phyloP scores from a whole-genome alignment of 371 early-diverging fungal species.

The Mortierella sp. region DNA sequence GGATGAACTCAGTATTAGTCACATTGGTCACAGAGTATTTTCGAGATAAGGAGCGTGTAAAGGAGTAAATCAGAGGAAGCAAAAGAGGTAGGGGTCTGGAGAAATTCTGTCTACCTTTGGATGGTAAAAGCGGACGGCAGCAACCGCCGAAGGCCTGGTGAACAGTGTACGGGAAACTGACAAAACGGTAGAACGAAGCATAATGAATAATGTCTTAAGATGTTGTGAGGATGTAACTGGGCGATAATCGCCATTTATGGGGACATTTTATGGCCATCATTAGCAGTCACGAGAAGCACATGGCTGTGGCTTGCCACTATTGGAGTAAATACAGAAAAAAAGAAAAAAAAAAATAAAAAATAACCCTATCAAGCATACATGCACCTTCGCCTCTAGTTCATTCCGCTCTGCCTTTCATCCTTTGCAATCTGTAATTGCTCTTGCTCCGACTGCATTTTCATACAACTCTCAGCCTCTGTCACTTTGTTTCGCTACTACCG shows the following conservation, averaged over 20 bases:
- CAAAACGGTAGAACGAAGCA: slow-evolving; percentile 47
- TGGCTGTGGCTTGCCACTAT: neutral
- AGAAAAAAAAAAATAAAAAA: slow-evolving; percentile 11
- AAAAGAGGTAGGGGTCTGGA: no score
- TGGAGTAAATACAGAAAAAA: slow-evolving; percentile 9
- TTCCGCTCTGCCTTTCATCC: neutral
- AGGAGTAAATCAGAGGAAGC: neutral
- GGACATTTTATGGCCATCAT: neutral
- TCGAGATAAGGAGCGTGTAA: neutral
- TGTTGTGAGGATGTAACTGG: neutral
- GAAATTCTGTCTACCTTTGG: slow-evolving; percentile 65
- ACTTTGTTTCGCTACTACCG: neutral
- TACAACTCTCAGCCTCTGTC: neutral
- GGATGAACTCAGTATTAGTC: slow-evolving; percentile 4
- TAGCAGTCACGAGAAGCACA: neutral
- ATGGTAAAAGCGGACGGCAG: slow-evolving; percentile 72
- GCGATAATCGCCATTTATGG: neutral
- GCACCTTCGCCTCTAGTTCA: slow-evolving; percentile 6
- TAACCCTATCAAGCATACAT: neutral
- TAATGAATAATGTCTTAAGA: slow-evolving; percentile 4
- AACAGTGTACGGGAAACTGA: slow-evolving; percentile 47
- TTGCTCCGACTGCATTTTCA: neutral
- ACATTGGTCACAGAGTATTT: slow-evolving; percentile 10
- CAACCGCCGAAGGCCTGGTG: slow-evolving; percentile 57
- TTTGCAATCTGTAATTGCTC: neutral